Conservation (phyloP, 768 basidiomycete genomes). For the Thelephora ganbajun region DNA sequence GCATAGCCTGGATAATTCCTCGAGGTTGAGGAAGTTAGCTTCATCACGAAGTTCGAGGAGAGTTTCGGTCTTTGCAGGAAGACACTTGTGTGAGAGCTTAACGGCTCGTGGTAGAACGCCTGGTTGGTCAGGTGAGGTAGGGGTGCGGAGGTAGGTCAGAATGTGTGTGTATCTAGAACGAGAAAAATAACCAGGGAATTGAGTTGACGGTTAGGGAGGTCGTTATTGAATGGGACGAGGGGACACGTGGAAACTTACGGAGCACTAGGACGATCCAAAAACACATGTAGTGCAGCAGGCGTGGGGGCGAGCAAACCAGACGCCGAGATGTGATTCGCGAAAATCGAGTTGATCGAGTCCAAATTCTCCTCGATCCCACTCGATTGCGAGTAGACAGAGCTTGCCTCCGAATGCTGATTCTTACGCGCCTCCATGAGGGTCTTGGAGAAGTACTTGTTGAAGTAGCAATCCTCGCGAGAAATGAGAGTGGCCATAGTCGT, state of each 20-base stretch:
- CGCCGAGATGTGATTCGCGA: constrained; percentile 49
- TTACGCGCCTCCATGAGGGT: not conserved
- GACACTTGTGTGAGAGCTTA: constrained; percentile 27
- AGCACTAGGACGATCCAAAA: constrained; percentile 67
- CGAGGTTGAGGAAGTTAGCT: constrained; percentile 59
- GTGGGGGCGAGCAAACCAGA: constrained; percentile 37
- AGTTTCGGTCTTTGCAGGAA: constrained; percentile 39
- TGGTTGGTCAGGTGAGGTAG: constrained; percentile 28
- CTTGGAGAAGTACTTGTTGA: too few relatives aligned
- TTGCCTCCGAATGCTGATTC: constrained; percentile 23
- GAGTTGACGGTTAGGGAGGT: too few relatives aligned
- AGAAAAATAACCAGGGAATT: not conserved
- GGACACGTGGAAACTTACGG: constrained; percentile 40
- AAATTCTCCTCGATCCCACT: constrained; percentile 25
- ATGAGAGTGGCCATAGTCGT: constrained; percentile 55
- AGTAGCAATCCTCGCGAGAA: constrained; percentile 36
- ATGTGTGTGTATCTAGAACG: constrained; percentile 51
- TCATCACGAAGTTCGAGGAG: constrained; percentile 72
- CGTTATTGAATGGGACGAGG: not conserved
- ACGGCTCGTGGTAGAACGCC: constrained; percentile 47
- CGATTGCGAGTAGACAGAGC: constrained; percentile 43
- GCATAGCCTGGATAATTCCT: constrained; percentile 51
- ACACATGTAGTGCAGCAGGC: constrained; percentile 45
- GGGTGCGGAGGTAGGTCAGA: constrained; percentile 56
- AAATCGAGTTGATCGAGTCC: constrained; percentile 31